Evolutionary conservation across 208 protist genomes (phyloP).

Genomic region (Leishmania tropica): DNA sequence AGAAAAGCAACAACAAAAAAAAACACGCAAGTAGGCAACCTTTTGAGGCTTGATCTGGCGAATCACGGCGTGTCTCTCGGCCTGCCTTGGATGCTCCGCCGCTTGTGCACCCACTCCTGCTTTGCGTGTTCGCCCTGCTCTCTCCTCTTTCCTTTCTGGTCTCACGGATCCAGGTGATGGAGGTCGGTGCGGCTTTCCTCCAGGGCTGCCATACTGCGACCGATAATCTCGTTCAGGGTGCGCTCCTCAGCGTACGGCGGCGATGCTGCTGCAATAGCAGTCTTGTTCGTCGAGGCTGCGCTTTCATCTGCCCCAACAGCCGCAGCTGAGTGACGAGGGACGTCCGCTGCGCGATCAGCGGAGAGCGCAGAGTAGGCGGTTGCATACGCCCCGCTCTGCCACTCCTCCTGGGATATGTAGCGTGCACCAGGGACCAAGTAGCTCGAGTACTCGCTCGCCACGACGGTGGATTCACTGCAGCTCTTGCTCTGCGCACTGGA

Average conservation of each 20-base stretch:
- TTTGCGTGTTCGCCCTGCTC: neutral
- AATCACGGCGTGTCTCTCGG: neutral
- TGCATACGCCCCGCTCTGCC: constrained; percentile 7
- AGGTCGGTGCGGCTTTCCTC: constrained; percentile 10
- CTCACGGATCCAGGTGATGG: neutral
- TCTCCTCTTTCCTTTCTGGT: neutral
- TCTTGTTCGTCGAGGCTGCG: neutral
- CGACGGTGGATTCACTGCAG: neutral
- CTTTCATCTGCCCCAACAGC: neutral
- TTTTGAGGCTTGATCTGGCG: no score
- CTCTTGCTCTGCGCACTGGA: neutral
- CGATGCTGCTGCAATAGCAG: neutral
- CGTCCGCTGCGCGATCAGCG: neutral
- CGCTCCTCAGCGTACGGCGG: constrained; percentile 23
- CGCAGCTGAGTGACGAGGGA: neutral
- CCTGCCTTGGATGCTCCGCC: neutral
- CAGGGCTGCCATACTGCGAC: constrained; percentile 40
- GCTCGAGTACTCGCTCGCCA: constrained; percentile 40
- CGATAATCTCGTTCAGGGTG: constrained; percentile 46
- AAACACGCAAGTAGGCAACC: no score
- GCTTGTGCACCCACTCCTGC: neutral
- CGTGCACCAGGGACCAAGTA: constrained; percentile 41
- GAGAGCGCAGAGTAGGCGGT: neutral
- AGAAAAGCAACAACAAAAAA: no score
- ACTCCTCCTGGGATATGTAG: constrained; percentile 45